Base-by-base conservation (phyloP, 2,329 filamentous ascomycete genomes). In the Diplodia intermedia region DNA sequence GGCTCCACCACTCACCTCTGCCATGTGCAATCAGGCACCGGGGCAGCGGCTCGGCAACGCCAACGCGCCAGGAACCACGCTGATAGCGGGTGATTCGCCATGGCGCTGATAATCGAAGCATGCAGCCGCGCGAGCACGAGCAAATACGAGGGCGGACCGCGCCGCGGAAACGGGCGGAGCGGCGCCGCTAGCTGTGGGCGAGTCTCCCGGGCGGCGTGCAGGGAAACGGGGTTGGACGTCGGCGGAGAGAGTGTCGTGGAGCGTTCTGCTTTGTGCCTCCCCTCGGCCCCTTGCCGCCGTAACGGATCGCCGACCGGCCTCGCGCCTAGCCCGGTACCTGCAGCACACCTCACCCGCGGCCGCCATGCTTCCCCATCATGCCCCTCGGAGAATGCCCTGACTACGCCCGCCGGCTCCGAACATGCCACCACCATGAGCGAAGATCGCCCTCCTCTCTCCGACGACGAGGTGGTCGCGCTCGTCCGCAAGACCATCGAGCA, bases 401-500 rank as follows among this genome's bases (percentile, higher is more conserved):
- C 36, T 65, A 65, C 62, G 26, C 20, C 26, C 38, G 33, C 62
- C 55, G 62, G 52, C 29, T 29, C 52, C 65, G 49, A 66, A 55
- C 38, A 67, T 63, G 66, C 66, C 49, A 50, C 36, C 53, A 72
- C 57, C 26, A 80, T 79, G 78, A 80, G 77, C 75, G 78, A 79
- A 63, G 66, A 68, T 33, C 77, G 78, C 79, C 72, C 68, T 71
- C 68, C 72, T 65, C 83, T 89, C 75, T 85, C 89, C 20, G 81
- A 89, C 49, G 82, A 81, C 53, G 88, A 92, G 76, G 88, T 92
- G 70, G 86, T 92, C 63, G 82, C 82, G 67, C 83, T 91, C 60
- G 88, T 88, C 43, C 86, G 85, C 72, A 87, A 90, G 73, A 88
- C 89, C 54, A 90, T 92, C 85, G 85, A 86, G 70, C 85, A 84